Evolutionary conservation across 2,329 filamentous ascomycete species (phyloP), one percentile per base, ranked within the genome.

Genomic region (Aspergillus calidoustus): DNA sequence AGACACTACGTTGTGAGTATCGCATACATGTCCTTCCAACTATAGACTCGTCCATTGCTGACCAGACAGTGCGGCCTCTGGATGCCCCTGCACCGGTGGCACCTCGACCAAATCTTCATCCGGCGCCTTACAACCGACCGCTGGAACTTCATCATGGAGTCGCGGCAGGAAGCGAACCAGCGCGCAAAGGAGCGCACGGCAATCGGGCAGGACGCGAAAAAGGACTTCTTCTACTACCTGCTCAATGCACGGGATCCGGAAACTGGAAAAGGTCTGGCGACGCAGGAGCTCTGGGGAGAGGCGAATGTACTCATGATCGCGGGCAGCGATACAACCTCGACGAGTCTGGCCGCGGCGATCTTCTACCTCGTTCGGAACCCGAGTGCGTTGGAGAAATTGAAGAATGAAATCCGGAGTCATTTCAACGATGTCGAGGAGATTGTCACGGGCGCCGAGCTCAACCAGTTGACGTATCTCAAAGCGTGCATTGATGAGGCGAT

Each of bases 161-260:
- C 87, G 74, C 87, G 88, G 54, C 80, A 82, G 2, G 89, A 91
- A 75, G 83, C 90, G 46, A 83, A 83, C 15, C 86, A 91, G 69
- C 84, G 89, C 25, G 90, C 88, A 53, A 86, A 87, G 58, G 76
- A 79, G 59, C 73, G 76, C 23, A 66, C 75, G 63, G 79, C 89
- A 28, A 88, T 88, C 30, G 86, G 87, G 66, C 86, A 85, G 66
- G 87, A 84, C 52, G 87, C 87, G 68, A 88, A 89, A 38, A 87
- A 88, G 60, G 90, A 92, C 72, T 91, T 92, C 79, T 91, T 92
- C 79, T 88, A 91, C 76, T 88, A 91, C 74, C 83, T 92, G 11
- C 83, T 92, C 62, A 88, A 88, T 70, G 89, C 89, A 7, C 85
- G 85, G 44, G 89, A 92, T 66, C 88, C 89, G 13, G 88, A 91